Conservation (phyloP, 805 yeast species). For the Kodamaea sagamina region DNA sequence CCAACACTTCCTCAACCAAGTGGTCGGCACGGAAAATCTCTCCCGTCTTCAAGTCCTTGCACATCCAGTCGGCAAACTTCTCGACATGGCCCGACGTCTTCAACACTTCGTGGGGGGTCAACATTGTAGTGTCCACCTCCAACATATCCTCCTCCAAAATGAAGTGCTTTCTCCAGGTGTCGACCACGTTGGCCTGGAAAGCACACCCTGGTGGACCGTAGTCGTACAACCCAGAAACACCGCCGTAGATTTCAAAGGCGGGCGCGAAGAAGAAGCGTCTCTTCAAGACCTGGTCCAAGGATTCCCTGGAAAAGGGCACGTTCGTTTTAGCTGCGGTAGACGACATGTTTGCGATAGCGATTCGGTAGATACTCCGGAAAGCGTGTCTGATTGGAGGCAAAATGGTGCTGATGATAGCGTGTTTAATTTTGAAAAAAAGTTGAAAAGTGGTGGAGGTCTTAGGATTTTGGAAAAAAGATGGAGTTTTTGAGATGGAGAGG, state of each 20-base stretch:
- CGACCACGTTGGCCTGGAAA: constrained; percentile 92
- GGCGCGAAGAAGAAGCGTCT: constrained; percentile 98
- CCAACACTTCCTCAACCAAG: constrained; percentile 95
- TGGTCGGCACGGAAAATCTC: constrained; percentile 99
- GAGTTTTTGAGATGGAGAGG: no score
- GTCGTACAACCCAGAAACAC: constrained; percentile 96
- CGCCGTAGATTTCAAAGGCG: constrained; percentile 95
- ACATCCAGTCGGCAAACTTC: constrained; percentile 99
- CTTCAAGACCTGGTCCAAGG: constrained; percentile 85
- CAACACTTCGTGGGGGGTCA: constrained; percentile 95
- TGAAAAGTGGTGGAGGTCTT: background rate
- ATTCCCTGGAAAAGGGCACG: constrained; percentile 73
- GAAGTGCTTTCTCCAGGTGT: constrained; percentile 97
- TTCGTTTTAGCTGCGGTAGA: constrained; percentile 24
- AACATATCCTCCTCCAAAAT: constrained; percentile 97
- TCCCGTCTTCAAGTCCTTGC: constrained; percentile 91
- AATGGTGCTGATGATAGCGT: constrained; percentile 1
- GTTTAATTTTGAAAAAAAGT: background rate
- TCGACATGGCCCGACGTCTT: constrained; percentile 99
- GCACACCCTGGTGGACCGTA: constrained; percentile 99
- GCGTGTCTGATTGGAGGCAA: background rate
- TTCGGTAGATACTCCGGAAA: background rate
- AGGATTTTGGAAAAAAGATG: no score
- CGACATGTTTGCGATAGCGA: constrained; percentile 25
- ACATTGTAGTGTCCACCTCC: constrained; percentile 97